Conservation (phyloP, 2,329 filamentous ascomycete genomes). For the Hymenoscyphus fraxineus region DNA sequence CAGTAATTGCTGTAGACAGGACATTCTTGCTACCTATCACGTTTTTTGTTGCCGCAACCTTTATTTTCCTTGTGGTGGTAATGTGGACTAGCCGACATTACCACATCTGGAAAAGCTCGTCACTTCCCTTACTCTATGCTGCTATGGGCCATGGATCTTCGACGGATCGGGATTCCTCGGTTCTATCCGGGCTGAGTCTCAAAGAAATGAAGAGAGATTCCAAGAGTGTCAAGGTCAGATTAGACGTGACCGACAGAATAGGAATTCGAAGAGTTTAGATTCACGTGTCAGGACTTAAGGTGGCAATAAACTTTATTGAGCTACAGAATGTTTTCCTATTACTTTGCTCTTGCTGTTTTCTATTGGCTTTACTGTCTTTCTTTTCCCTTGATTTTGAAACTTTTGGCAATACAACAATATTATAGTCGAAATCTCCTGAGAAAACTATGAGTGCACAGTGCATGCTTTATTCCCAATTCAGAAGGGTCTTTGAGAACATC, state of each 20-base stretch:
- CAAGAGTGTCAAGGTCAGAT: neutral
- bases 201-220: neutral
- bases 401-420: too few species aligned
- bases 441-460: too few species aligned
- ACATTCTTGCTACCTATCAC: neutral
- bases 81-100: neutral
- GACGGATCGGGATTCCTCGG: neutral
- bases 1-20: neutral
- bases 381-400: too few species aligned
- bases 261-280: neutral
- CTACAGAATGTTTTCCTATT: too few species aligned
- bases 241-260: neutral
- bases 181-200: neutral
- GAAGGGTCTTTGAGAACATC: too few species aligned
- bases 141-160: neutral
- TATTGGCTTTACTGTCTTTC: too few species aligned
- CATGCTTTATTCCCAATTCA: too few species aligned
- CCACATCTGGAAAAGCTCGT: neutral
- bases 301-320: too few species aligned
- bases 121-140: neutral
- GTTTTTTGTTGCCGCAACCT: neutral
- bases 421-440: too few species aligned
- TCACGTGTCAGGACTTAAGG: too few species aligned
- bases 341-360: too few species aligned
- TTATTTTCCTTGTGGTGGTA: neutral